Percentiles rank a stretch among this genome's conserved stretches.
These are phyloP conservation scores for Plasmodium yoelii DNA, from an alignment of 169 alveolate genomes.

Conservation along the genomic window DNA sequence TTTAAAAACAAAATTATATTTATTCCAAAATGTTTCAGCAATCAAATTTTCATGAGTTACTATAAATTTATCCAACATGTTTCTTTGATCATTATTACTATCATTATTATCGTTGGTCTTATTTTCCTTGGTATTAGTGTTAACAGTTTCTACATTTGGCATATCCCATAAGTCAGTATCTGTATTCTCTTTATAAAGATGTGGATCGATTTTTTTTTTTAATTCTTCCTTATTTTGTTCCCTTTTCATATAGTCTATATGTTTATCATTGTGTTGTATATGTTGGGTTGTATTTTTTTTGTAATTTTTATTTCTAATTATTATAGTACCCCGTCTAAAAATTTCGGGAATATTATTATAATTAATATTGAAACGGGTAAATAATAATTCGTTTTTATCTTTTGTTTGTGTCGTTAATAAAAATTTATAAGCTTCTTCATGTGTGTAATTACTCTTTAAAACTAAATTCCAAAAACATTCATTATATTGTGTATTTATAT, in stretches of 20 bases:
- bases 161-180: neutral
- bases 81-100: neutral
- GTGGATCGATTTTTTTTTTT: neutral
- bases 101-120: too few relatives aligned
- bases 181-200: neutral
- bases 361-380: conserved; percentile 90
- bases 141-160: neutral
- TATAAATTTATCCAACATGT: neutral
- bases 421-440: conserved; percentile 85
- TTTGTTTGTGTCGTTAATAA: conserved; percentile 89
- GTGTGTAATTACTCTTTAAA: conserved; percentile 86
- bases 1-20: conserved; percentile 22
- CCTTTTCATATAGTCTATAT: neutral
- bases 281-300: conserved; percentile 4
- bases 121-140: too few relatives aligned
- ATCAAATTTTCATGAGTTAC: conserved; percentile 56
- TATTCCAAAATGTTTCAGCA: conserved; percentile 51
- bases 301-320: conserved; percentile 17
- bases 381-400: conserved; percentile 93
- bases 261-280: neutral
- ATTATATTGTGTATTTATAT: conserved; percentile 96
- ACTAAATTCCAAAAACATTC: conserved; percentile 97
- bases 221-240: neutral
- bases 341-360: conserved; percentile 88
- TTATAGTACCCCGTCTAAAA: conserved; percentile 71